These are phyloP conservation scores for Kwoniella pini DNA, from an alignment of 768 basidiomycete species.

Conservation along the genomic window DNA sequence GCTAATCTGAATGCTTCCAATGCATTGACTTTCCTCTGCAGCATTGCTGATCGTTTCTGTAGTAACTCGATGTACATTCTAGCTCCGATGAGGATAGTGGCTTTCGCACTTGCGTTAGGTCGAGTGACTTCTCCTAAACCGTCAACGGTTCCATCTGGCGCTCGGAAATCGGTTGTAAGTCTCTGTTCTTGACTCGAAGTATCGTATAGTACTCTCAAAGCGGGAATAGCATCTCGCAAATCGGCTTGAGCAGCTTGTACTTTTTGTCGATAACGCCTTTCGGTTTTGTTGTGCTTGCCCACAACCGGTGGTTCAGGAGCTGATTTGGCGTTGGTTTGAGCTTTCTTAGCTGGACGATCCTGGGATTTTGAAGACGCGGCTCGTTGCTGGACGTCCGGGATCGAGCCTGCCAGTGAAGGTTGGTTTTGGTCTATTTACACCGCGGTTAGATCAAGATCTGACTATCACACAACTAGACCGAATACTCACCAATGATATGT, in stretches of 20 bases:
- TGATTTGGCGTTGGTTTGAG: not conserved
- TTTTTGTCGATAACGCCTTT: conserved; percentile 52
- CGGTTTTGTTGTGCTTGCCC: conserved; percentile 54
- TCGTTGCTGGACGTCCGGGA: not conserved
- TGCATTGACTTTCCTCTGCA: conserved; percentile 42
- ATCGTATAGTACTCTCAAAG: conserved; percentile 50
- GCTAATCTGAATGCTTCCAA: conserved; percentile 36
- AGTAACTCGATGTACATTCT: conserved; percentile 51
- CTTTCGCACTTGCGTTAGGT: conserved; percentile 50
- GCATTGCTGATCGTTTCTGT: conserved; percentile 31
- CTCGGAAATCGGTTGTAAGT: conserved; percentile 42
- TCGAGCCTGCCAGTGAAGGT: not conserved
- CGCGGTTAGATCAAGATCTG: too few relatives aligned
- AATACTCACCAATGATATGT: too few relatives aligned
- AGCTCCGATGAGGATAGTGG: conserved; percentile 51
- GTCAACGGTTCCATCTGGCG: conserved; percentile 47
- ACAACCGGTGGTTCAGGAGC: conserved; percentile 19
- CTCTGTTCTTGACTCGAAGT: conserved; percentile 49
- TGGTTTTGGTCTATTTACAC: too few relatives aligned
- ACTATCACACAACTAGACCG: too few relatives aligned
- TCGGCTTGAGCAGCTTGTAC: conserved; percentile 52
- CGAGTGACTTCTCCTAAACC: conserved; percentile 50
- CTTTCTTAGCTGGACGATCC: conserved; percentile 5
- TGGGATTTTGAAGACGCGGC: not conserved
- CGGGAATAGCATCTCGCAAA: conserved; percentile 52